Percentiles rank a stretch among this genome's conserved stretches.
Evolutionary conservation across 1,284 basidiomycete species (phyloP).

Genomic region (Rhodotorula sp.): DNA sequence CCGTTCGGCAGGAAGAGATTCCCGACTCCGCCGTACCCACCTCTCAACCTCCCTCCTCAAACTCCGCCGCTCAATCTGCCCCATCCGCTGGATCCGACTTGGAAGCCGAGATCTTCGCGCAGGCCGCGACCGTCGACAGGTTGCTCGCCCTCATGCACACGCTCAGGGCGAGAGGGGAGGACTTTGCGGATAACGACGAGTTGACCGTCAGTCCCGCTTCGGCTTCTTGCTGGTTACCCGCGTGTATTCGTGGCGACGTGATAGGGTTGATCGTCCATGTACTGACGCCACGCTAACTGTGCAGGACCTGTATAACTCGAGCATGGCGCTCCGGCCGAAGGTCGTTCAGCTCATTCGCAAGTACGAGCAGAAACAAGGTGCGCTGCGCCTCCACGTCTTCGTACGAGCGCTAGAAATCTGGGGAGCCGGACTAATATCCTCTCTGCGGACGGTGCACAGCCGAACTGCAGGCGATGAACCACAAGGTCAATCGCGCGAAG

Average conservation of each 20-base stretch:
- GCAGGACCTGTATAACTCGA: constrained; percentile 83
- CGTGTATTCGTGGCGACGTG: neutral
- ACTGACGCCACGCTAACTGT: neutral
- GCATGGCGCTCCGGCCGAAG: constrained; percentile 84
- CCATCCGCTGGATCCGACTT: constrained; percentile 62
- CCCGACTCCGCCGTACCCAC: constrained; percentile 66
- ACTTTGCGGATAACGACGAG: constrained; percentile 90
- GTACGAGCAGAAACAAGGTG: constrained; percentile 86
- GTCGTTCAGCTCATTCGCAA: constrained; percentile 96
- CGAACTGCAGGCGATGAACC: constrained; percentile 42
- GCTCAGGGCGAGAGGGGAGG: constrained; percentile 63
- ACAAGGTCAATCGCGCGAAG: constrained; percentile 44
- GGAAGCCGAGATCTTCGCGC: constrained; percentile 80
- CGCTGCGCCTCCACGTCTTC: constrained; percentile 47
- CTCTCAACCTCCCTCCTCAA: neutral
- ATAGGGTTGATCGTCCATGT: too few species aligned
- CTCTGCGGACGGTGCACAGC: constrained; percentile 14
- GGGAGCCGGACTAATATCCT: too few species aligned
- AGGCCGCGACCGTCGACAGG: constrained; percentile 82
- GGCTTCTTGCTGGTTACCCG: too few species aligned
- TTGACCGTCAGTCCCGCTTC: constrained; percentile 64
- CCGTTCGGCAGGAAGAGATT: neutral
- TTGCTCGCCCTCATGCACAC: constrained; percentile 81
- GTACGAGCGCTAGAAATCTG: too few species aligned
- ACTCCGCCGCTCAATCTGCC: neutral